Evolutionary conservation across 768 basidiomycete genomes (phyloP).

Genomic region (Macrolepiota dolichaula): DNA sequence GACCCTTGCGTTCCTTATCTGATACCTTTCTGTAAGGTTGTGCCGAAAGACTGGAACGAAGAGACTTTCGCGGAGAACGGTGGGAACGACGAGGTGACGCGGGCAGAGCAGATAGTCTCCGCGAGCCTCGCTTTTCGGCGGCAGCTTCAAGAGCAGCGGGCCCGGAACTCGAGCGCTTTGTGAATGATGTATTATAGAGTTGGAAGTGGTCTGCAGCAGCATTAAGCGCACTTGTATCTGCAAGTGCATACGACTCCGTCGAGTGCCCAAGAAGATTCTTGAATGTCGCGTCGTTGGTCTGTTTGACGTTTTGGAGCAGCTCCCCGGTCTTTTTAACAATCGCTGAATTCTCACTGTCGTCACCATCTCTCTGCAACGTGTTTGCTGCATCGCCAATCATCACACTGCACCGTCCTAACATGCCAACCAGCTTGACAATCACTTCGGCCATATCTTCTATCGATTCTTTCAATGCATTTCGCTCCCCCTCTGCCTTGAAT

Average conservation of each 20-base stretch:
- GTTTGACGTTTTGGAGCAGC: constrained; percentile 51
- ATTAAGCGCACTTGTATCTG: constrained; percentile 26
- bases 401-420: constrained; percentile 77
- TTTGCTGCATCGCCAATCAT: constrained; percentile 59
- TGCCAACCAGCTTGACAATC: constrained; percentile 70
- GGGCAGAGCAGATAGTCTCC: constrained; percentile 40
- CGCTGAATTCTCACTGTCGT: constrained; percentile 27
- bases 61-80: constrained; percentile 68
- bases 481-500: constrained; percentile 60
- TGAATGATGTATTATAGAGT: constrained; percentile 46
- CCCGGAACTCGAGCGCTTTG: constrained; percentile 47
- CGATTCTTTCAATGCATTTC: constrained; percentile 59
- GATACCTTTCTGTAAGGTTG: constrained; percentile 63
- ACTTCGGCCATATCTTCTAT: constrained; percentile 63
- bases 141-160: constrained; percentile 39
- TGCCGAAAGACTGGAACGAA: constrained; percentile 59
- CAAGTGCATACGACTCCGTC: constrained; percentile 53
- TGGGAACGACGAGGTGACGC: constrained; percentile 48
- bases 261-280: constrained; percentile 64
- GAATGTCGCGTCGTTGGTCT: constrained; percentile 70
- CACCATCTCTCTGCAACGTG: constrained; percentile 27
- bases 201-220: constrained; percentile 46
- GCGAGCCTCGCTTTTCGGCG: constrained; percentile 21
- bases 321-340: constrained; percentile 46
- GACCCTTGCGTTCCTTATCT: constrained; percentile 56